Evolutionary conservation across 495 filamentous ascomycete species (phyloP).

Genomic region (Aspergillus steynii): DNA sequence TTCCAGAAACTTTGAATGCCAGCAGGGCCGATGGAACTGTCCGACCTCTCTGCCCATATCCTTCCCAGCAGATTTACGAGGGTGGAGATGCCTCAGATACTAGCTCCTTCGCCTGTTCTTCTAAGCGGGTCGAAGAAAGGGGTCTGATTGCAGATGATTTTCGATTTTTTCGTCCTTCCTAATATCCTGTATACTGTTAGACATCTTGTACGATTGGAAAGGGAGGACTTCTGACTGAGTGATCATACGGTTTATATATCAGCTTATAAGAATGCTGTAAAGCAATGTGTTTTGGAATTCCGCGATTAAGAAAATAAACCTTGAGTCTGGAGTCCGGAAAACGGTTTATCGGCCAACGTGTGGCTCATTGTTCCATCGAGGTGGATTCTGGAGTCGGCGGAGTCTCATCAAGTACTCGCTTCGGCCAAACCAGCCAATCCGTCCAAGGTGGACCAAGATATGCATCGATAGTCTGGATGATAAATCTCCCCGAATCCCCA

Average conservation of each 20-base stretch:
- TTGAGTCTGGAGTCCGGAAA: no score
- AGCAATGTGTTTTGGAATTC: no score
- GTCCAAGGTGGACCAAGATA: conserved; percentile 13
- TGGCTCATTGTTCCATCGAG: not conserved
- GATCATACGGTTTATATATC: not conserved
- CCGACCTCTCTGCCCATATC: conserved; percentile 14
- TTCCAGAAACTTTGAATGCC: conserved; percentile 19
- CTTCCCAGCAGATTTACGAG: conserved; percentile 4
- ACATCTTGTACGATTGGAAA: not conserved
- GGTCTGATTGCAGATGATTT: not conserved
- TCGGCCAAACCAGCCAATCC: conserved; percentile 19
- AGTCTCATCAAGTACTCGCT: conserved; percentile 13
- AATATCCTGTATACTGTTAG: not conserved
- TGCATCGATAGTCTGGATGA: conserved; percentile 11
- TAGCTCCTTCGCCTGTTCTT: no score
- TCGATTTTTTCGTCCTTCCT: not conserved
- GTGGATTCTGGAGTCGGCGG: not conserved
- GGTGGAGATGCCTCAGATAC: not conserved
- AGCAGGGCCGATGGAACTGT: not conserved
- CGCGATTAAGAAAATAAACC: no score
- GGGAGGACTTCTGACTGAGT: not conserved
- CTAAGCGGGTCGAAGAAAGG: no score
- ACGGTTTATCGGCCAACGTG: not conserved
- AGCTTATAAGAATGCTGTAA: not conserved
- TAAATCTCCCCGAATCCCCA: conserved; percentile 19